A percentile compares a stretch with the other conserved stretches of the same genome.
These are phyloP conservation scores for Globisporangium middletonii DNA, from an alignment of 352 stramenopile genomes.

Conservation along the genomic window DNA sequence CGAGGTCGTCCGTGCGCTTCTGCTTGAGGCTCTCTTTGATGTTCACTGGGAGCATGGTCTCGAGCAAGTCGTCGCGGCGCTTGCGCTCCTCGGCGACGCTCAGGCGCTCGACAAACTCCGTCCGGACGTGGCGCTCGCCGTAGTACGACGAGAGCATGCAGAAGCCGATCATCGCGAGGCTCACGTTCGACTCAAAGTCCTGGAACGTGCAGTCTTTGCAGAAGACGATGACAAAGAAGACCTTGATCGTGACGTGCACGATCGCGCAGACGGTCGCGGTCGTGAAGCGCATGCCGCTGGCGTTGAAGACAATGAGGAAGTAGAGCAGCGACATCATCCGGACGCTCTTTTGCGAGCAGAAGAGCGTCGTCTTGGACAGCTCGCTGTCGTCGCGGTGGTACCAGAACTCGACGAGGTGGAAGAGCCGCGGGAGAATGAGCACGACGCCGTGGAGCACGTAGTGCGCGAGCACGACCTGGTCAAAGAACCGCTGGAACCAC, in stretches of 20 bases:
- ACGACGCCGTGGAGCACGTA: constrained; percentile 49
- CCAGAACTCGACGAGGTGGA: constrained; percentile 30
- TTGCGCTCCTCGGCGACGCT: constrained; percentile 65
- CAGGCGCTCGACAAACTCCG: constrained; percentile 57
- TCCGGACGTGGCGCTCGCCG: constrained; percentile 52
- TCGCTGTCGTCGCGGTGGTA: constrained; percentile 16
- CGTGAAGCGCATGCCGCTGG: constrained; percentile 67
- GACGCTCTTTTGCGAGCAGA: constrained; percentile 54
- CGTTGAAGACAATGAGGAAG: constrained; percentile 51
- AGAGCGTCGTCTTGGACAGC: constrained; percentile 25
- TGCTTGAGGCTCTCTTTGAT: constrained; percentile 76
- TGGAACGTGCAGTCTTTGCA: constrained; percentile 42
- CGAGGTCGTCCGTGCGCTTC: constrained; percentile 54
- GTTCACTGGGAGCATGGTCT: constrained; percentile 71
- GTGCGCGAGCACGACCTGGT: constrained; percentile 37
- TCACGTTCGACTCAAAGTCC: constrained; percentile 44
- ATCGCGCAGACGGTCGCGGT: constrained; percentile 38
- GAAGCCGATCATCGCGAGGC: constrained; percentile 50
- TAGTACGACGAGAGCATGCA: constrained; percentile 67
- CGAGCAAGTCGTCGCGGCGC: constrained; percentile 55
- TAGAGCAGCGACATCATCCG: constrained; percentile 49
- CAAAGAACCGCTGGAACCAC: constrained; percentile 45
- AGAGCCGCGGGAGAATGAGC: constrained; percentile 38
- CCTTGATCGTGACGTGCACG: constrained; percentile 40
- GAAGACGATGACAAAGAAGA: constrained; percentile 42